Evolutionary conservation across 371 early-diverging fungal genomes (phyloP), one percentile per base, ranked within the genome.

Genomic region (Rhizomucor miehei): DNA sequence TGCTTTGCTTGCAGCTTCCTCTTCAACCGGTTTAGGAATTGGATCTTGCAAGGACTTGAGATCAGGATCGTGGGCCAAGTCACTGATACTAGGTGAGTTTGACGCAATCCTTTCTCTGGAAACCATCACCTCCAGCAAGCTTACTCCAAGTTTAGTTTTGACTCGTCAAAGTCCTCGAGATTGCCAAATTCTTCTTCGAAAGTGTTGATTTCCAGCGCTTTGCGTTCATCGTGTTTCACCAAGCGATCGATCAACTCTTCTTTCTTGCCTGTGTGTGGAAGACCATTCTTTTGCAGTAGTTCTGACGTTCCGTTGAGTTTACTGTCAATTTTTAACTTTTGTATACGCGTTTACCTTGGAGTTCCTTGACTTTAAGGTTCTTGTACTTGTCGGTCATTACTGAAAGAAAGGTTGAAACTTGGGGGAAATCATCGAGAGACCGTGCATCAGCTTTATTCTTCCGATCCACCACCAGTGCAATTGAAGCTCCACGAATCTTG

Each of bases 201-300:
- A 39, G 70, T 63, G 23, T 71, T 76, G 1, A 73, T 56, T 49
- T 79, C 79, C 51, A 79, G 51, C 3, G 71, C 70, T 39, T 77
- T 79, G 2, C 70, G 62, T 51, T 77, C 75, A 63, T 82, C 80
- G 48, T 78, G 71, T 54, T 85, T 79, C 44, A 85, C 63, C 16
- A 87, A 66, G 38, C 87, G 79, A 45, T 77, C 77, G 52, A 87
- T 78, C 44, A 87, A 62, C 10, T 87, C 87, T 20, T 87, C 87
- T 57, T 87, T 87, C 62, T 85, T 87, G 44, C 87, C 87, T 20
- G 77, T 65, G 46, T 69, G 74, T 14, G 85, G 71, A 34, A 87
- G 62, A 14, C 81, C 81, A 25, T 71, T 70, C 43, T 82, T 81
- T 48, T 71, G 73, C 29, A 86, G 63, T 37, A 84, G 60, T 29